phyloP scores from a whole-genome alignment of 1,284 basidiomycete species.

The Sphagnurus paluster region DNA sequence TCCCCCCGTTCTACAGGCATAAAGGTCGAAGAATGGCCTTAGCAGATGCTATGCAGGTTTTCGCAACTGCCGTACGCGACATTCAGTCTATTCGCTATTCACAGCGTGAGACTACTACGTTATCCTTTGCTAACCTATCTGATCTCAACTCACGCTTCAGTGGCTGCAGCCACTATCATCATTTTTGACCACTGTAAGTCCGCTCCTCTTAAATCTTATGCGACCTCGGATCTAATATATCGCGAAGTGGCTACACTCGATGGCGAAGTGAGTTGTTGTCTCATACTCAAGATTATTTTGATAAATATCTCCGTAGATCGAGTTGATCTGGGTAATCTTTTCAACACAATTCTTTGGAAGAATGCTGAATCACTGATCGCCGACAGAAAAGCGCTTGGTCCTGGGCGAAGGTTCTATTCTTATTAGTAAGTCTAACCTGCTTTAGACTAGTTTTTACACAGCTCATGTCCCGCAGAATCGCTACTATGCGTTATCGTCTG shows the following conservation, averaged over 20 bases:
- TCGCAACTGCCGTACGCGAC: constrained; percentile 22
- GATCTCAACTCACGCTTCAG: too few relatives aligned
- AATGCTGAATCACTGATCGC: constrained; percentile 8
- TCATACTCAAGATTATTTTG: not conserved
- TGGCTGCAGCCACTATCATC: constrained; percentile 49
- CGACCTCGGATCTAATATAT: not conserved
- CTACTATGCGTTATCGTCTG: constrained; percentile 50
- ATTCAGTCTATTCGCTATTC: constrained; percentile 41
- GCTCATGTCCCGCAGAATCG: constrained; percentile 43
- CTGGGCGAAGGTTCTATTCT: constrained; percentile 48
- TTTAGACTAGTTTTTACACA: not conserved
- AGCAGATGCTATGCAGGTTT: not conserved
- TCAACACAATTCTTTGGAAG: not conserved
- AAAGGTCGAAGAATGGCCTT: constrained; percentile 8
- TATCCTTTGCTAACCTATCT: not conserved
- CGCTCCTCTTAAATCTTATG: too few relatives aligned
- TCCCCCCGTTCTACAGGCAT: too few relatives aligned
- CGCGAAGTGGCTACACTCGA: constrained; percentile 49
- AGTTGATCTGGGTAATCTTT: constrained; percentile 51
- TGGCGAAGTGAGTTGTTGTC: constrained; percentile 42
- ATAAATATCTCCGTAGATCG: constrained; percentile 33
- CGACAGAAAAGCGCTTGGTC: constrained; percentile 47
- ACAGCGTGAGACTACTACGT: constrained; percentile 30
- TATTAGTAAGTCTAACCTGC: constrained; percentile 43
- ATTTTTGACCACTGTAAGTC: constrained; percentile 52